Percentiles rank a stretch among this genome's conserved stretches.
Conservation (phyloP, 352 stramenopile species). For the Blastocystis sp. region DNA sequence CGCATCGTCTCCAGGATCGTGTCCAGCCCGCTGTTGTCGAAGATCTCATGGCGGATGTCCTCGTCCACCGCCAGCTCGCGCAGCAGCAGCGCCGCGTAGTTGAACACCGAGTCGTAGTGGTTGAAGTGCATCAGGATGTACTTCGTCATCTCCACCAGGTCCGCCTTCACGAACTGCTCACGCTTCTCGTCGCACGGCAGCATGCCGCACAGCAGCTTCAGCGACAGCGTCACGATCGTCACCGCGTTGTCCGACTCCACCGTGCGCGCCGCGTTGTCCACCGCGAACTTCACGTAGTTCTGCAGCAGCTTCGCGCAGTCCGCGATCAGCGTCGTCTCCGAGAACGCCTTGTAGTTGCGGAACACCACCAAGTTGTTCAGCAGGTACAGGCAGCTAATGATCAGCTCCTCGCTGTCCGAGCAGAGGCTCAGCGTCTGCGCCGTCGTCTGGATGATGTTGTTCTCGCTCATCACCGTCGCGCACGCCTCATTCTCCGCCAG, state of each 20-base stretch:
- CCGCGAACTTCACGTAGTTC: slow-evolving; percentile 31
- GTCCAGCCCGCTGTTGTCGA: slow-evolving; percentile 67
- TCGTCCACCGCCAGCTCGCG: slow-evolving; percentile 63
- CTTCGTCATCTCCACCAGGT: slow-evolving; percentile 63
- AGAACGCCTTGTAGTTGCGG: slow-evolving; percentile 60
- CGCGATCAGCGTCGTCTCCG: slow-evolving; percentile 45
- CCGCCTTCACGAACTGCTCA: slow-evolving; percentile 43
- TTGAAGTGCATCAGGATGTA: slow-evolving; percentile 65
- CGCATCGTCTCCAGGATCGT: slow-evolving; percentile 64
- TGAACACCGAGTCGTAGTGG: slow-evolving; percentile 58
- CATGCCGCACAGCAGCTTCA: slow-evolving; percentile 65
- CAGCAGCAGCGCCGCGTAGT: slow-evolving; percentile 62
- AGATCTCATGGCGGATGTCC: slow-evolving; percentile 62
- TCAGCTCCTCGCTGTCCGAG: slow-evolving; percentile 27
- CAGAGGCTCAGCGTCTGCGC: slow-evolving; percentile 57
- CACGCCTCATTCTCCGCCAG: slow-evolving; percentile 64
- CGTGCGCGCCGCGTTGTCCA: slow-evolving; percentile 42
- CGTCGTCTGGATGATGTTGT: slow-evolving; percentile 60
- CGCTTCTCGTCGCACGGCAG: slow-evolving; percentile 33
- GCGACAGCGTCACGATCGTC: slow-evolving; percentile 47
- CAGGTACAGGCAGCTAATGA: slow-evolving; percentile 62
- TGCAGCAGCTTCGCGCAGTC: slow-evolving; percentile 60
- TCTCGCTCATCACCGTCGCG: slow-evolving; percentile 55
- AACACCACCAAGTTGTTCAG: slow-evolving; percentile 48
- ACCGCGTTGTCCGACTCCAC: slow-evolving; percentile 26